Evolutionary conservation across 1,139 yeast species (phyloP), one percentile per base, ranked within the genome.

Genomic region (Scheffersomyces insectosa): DNA sequence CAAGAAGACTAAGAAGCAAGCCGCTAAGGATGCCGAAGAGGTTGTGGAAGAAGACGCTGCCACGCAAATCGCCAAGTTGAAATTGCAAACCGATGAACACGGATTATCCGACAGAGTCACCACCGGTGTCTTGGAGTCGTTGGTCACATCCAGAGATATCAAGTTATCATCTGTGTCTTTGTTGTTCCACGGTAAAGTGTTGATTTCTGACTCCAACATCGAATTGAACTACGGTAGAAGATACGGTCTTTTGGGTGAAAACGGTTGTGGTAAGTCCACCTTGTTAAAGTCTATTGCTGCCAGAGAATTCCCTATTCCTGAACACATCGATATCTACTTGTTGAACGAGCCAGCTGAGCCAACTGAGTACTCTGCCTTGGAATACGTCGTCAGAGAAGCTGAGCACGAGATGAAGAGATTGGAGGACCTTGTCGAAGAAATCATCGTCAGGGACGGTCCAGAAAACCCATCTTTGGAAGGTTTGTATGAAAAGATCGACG

Each of bases 261-360:
- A 93, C 69, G 99, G 99, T 51, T 93, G 99, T 75, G 99, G 99
- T 75, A 93, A 93, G 71, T 90, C 98, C 36, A 93, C 99, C 28
- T 83, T 93, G 60, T 73, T 93, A 66, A 88, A 88, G 68, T 85
- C 98, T 34, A 71, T 95, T 59, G 97, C 98, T 47, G 95, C 96
- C 44, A 82, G 97, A 70, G 99, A 95, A 70, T 93, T 79, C 72
- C 99, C 99, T 45, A 79, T 93, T 57, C 98, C 99, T 39, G 95
- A 85, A 52, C 81, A 79, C 55, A 88, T 95, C 59, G 99, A 93
- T 75, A 78, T 93, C 49, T 93, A 93, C 65, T 75, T 93, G 57
- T 79, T 93, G 69, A 95, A 95, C 68, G 98, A 95, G 74, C 98
- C 99, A 39, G 99, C 99, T 48, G 97, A 83, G 57, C 90, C 98